phyloP scores from a whole-genome alignment of 768 basidiomycete genomes.

The Boletellus ananiceps region DNA sequence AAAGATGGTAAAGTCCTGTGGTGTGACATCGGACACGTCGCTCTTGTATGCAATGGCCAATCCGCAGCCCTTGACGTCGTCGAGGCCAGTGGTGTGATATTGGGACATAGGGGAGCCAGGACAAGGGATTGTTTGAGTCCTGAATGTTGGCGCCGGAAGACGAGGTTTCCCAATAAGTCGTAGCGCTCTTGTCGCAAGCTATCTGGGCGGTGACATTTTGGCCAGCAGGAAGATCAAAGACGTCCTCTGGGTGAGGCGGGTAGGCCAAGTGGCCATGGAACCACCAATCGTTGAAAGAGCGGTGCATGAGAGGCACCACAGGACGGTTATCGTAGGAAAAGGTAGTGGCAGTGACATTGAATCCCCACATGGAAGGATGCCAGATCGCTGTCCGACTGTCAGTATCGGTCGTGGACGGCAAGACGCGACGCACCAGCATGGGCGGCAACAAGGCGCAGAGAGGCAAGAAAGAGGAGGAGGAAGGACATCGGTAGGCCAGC shows the following conservation, averaged over 20 bases:
- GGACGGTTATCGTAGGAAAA: constrained; percentile 65
- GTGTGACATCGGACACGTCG: constrained; percentile 51
- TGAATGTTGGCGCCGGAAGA: constrained; percentile 52
- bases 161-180: constrained; percentile 46
- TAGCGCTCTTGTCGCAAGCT: constrained; percentile 56
- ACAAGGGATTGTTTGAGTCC: constrained; percentile 44
- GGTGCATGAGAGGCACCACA: constrained; percentile 36
- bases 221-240: constrained; percentile 60
- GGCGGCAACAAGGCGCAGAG: constrained; percentile 6
- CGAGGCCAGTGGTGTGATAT: constrained; percentile 52
- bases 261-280: constrained; percentile 57
- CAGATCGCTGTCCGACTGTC: constrained; percentile 38
- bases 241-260: constrained; percentile 53
- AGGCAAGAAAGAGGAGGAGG: background rate
- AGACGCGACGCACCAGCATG: constrained; percentile 18
- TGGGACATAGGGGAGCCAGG: constrained; percentile 39
- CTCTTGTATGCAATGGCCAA: constrained; percentile 76
- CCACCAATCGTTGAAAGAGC: constrained; percentile 48
- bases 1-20: constrained; percentile 69
- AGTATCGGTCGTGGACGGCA: background rate
- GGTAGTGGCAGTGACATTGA: constrained; percentile 55
- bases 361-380: constrained; percentile 61
- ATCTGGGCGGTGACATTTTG: constrained; percentile 49
- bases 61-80: constrained; percentile 59
- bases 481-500: constrained; percentile 20